Evolutionary conservation across 257 asterid species (phyloP).

Genomic region (Misopates orontium): DNA sequence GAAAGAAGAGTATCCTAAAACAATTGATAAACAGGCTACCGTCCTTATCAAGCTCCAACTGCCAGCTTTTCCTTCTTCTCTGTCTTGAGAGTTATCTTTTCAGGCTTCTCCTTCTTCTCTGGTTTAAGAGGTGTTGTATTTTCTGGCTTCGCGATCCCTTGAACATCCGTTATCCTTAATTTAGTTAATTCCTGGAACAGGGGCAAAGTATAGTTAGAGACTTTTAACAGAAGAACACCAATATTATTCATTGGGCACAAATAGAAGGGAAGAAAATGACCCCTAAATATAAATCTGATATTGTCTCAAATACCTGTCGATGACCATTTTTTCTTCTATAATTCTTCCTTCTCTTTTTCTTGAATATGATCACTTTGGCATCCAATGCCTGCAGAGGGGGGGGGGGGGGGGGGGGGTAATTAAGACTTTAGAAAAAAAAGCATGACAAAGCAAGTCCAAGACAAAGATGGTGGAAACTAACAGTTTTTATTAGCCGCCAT

Average conservation of each 20-base stretch:
- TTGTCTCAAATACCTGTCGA: conserved; percentile 65
- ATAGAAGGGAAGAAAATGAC: background rate
- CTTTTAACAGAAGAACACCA: conserved; percentile 8
- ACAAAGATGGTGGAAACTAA: conserved; percentile 3
- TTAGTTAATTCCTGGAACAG: conserved; percentile 74
- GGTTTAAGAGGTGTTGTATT: conserved; percentile 31
- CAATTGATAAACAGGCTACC: conserved; percentile 17
- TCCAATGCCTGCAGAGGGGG: conserved; percentile 69
- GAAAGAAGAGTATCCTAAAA: conserved; percentile 2
- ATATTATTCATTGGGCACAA: background rate
- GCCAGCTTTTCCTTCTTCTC: conserved; percentile 37
- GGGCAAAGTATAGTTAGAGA: background rate
- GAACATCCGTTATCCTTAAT: conserved; percentile 80
- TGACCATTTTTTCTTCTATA: conserved; percentile 90
- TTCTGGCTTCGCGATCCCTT: conserved; percentile 75
- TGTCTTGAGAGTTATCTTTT: background rate
- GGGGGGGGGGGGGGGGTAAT: conserved; percentile 7
- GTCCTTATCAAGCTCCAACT: conserved; percentile 44
- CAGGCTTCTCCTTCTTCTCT: conserved; percentile 28
- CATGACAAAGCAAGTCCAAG: background rate
- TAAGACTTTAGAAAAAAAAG: background rate
- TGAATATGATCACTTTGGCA: conserved; percentile 91
- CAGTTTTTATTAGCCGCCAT: conserved; percentile 5
- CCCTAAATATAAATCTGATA: background rate
- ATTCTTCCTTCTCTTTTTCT: conserved; percentile 96